Evolutionary conservation across 495 filamentous ascomycete species (phyloP), one percentile per base, ranked within the genome.

Genomic region (Amniculicola lignicola): DNA sequence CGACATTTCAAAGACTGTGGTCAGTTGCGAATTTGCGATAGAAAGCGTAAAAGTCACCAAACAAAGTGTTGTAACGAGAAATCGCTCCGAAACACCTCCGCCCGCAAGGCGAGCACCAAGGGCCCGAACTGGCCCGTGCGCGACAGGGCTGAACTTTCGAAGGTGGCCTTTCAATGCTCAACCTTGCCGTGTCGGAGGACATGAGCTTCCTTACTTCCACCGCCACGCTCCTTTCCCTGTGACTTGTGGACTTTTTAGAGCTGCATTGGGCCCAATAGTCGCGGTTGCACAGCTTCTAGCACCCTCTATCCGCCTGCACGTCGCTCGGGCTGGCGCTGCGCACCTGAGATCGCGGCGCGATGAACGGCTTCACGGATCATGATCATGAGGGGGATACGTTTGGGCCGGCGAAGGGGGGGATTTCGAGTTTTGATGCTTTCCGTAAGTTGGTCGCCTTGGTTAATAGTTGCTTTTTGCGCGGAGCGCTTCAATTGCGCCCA

Each of bases 361-460:
- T 87, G 83, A 85, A 85, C 72, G 83, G 83, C 65, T 85, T 88
- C 75, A 75, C 84, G 58, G 75, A 84, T 54, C 81, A 84, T 67
- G 75, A 76, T 63, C 79, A 92, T 61, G 81, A 89, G 67, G 87
- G 90, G 65, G 85, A 85, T 71, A 71, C 81, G 60, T 95, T 95
- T 72, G 87, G 83, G 59, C 82, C 85, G 57, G 86, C 88, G 74
- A 74, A 73, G 35, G 76, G 75, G 42, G 72, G 84, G 29, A 71
- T 96, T 64, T 80, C 83, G 70, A 88, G 90, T 31, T 98, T 98
- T 71, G 93, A 98, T 80, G 92, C 91, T 61, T 98, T 98, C 72
- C 93, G 91, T 96, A 79, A 67, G 87, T 82, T 4, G 6, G 1
- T 22, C 3, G 46, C 16, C 4, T 47, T 16, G 9, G 2, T 31